phyloP scores from a whole-genome alignment of 805 yeast species.

The Lipomyces chichibuensis region DNA sequence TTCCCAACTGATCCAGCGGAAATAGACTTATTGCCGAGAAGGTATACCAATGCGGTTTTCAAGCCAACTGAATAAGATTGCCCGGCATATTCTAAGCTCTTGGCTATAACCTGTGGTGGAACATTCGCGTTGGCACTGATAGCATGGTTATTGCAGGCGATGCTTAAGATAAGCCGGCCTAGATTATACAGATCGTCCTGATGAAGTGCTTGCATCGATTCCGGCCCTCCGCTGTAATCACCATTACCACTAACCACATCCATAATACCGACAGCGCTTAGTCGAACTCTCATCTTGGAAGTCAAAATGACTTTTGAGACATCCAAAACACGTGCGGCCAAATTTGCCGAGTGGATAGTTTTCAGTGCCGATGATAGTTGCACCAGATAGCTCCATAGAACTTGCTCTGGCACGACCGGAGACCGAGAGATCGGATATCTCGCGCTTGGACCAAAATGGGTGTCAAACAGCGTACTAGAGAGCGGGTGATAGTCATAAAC shows the following conservation, averaged over 20 bases:
- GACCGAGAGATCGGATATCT: conserved; percentile 38
- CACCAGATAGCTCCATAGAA: conserved; percentile 73
- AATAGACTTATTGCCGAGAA: conserved; percentile 13
- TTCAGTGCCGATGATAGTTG: conserved; percentile 73
- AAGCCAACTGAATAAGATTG: conserved; percentile 24
- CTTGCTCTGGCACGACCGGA: conserved; percentile 58
- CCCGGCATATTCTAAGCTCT: conserved; percentile 21
- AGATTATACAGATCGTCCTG: conserved; percentile 59
- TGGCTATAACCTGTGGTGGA: conserved; percentile 14
- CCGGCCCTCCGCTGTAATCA: conserved; percentile 36
- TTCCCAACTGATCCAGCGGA: conserved; percentile 2
- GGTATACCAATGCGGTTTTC: conserved; percentile 21
- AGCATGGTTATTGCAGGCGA: conserved; percentile 46
- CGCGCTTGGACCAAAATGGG: conserved; percentile 57
- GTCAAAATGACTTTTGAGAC: conserved; percentile 74
- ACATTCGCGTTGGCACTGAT: conserved; percentile 12
- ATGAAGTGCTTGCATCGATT: conserved; percentile 47
- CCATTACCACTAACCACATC: conserved; percentile 59
- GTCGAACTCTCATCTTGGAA: conserved; percentile 67
- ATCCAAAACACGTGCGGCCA: conserved; percentile 66
- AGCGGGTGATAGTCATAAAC: conserved; percentile 86
- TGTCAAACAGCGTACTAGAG: conserved; percentile 68
- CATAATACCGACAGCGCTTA: conserved; percentile 69
- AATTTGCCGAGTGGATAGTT: conserved; percentile 64
- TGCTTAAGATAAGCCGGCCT: conserved; percentile 62